phyloP scores from a whole-genome alignment of 1,139 yeast species.

The Debaryomycetaceae sp. region DNA sequence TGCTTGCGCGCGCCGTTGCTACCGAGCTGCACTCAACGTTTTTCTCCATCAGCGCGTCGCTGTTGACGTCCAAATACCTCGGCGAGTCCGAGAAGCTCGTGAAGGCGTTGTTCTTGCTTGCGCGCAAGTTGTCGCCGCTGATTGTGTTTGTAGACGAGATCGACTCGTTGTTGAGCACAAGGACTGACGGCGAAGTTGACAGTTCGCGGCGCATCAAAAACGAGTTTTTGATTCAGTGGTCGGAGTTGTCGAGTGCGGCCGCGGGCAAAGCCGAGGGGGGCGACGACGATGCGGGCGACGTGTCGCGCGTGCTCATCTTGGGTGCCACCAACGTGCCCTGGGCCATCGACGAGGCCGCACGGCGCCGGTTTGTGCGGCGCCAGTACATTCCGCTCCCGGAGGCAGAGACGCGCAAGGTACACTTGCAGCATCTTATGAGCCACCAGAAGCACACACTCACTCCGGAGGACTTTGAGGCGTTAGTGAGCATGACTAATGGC shows the following conservation, averaged over 20 bases:
- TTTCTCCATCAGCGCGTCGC: conserved; percentile 88
- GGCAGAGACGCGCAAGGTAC: conserved; percentile 71
- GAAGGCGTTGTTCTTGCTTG: conserved; percentile 79
- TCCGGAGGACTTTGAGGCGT: conserved; percentile 55
- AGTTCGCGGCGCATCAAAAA: conserved; percentile 88
- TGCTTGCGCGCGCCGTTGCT: conserved; percentile 97
- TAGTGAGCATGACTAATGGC: conserved; percentile 67
- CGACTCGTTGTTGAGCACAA: conserved; percentile 80
- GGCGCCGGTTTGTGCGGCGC: conserved; percentile 88
- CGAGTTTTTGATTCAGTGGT: conserved; percentile 95
- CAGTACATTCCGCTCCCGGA: conserved; percentile 96
- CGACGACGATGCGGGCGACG: conserved; percentile 42
- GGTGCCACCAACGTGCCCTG: conserved; percentile 98
- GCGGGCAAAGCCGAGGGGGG: conserved; percentile 57
- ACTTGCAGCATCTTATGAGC: conserved; percentile 62
- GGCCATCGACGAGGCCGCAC: conserved; percentile 97
- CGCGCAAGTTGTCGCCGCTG: conserved; percentile 84
- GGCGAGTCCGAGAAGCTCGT: conserved; percentile 96
- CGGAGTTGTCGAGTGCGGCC: conserved; percentile 88
- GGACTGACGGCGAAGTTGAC: conserved; percentile 90
- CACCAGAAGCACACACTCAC: conserved; percentile 73
- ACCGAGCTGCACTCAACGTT: conserved; percentile 94
- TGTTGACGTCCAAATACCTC: conserved; percentile 83
- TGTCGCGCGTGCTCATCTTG: conserved; percentile 71
- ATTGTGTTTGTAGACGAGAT: conserved; percentile 96